phyloP scores from a whole-genome alignment of 2,329 filamentous ascomycete species.

The Talaromyces sp. region DNA sequence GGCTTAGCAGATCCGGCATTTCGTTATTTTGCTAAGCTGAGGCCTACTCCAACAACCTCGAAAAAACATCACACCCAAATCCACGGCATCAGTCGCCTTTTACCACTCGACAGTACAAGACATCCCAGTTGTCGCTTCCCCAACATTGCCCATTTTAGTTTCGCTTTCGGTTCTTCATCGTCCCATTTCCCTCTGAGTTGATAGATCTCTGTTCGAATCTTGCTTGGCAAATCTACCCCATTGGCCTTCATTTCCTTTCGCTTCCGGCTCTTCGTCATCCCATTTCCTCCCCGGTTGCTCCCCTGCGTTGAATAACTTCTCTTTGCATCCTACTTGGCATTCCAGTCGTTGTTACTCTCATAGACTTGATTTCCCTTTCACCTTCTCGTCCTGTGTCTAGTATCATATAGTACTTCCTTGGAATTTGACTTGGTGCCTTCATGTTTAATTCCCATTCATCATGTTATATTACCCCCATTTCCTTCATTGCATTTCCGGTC shows the following conservation, averaged over 20 bases:
- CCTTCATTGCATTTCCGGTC: background rate
- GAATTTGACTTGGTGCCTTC: background rate
- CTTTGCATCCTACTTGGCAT: background rate
- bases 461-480: background rate
- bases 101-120: background rate
- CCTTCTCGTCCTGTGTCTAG: background rate
- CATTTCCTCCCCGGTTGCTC: background rate
- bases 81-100: background rate
- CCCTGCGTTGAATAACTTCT: background rate
- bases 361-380: too few relatives aligned
- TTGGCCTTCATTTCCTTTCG: background rate
- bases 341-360: too few relatives aligned
- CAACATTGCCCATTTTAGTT: background rate
- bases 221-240: background rate
- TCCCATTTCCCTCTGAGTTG: background rate
- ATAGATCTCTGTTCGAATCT: background rate
- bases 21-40: background rate
- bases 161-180: background rate
- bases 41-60: background rate
- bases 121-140: conserved; percentile 2
- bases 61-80: background rate
- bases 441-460: background rate
- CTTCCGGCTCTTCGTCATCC: background rate
- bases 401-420: background rate
- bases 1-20: too few relatives aligned